Evolutionary conservation across 805 yeast species (phyloP).

Genomic region (Ogataea methanolica): DNA sequence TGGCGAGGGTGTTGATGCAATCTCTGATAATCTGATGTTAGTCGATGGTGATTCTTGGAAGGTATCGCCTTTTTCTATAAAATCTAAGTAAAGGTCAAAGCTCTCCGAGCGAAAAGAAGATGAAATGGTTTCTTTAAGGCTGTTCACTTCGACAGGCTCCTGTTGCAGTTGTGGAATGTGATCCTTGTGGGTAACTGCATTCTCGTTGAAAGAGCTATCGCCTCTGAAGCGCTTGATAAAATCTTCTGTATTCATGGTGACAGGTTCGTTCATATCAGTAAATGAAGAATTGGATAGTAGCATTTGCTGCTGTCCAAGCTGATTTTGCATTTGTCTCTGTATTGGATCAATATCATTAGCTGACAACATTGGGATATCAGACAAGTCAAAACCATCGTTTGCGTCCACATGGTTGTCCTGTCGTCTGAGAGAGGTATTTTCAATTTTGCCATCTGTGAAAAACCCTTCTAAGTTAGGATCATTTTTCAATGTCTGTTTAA

Average conservation of each 20-base stretch:
- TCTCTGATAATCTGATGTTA: conserved; percentile 7
- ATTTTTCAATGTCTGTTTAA: conserved; percentile 19
- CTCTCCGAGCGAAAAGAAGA: not conserved
- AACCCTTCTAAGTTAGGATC: conserved; percentile 29
- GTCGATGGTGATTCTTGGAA: conserved; percentile 5
- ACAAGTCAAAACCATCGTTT: conserved; percentile 21
- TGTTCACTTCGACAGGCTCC: not conserved
- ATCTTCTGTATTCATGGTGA: conserved; percentile 21
- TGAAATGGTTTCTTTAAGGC: not conserved
- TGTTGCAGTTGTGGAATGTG: not conserved
- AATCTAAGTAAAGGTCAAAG: conserved; percentile 5
- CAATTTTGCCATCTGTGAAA: conserved; percentile 7
- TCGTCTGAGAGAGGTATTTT: not conserved
- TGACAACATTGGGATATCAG: conserved; percentile 15
- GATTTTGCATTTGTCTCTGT: not conserved
- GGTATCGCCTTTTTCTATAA: conserved; percentile 13
- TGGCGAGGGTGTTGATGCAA: conserved; percentile 30
- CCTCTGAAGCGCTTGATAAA: conserved; percentile 10
- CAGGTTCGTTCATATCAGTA: conserved; percentile 9
- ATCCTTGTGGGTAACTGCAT: not conserved
- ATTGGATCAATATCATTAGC: conserved; percentile 1
- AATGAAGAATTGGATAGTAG: not conserved
- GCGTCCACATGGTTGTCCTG: not conserved
- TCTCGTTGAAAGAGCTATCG: conserved; percentile 4
- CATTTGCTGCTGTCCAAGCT: not conserved